Evolutionary conservation across 352 stramenopile species (phyloP).

Genomic region (Globisporangium splendens): DNA sequence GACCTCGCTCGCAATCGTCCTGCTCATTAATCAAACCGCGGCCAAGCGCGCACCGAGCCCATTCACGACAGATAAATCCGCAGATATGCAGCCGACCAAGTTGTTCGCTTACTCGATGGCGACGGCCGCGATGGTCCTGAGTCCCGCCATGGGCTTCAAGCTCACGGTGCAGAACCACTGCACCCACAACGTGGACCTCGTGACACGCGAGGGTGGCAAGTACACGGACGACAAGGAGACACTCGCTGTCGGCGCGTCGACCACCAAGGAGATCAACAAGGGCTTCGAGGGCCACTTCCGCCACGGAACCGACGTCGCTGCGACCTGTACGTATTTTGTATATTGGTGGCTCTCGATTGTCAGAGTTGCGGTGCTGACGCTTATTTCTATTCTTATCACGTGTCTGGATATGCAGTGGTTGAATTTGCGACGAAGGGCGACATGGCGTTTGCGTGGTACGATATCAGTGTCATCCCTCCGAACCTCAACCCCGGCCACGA

Average conservation of each 20-base stretch:
- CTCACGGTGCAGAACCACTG: slow-evolving; percentile 68
- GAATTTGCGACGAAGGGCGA: slow-evolving; percentile 65
- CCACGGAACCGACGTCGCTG: slow-evolving; percentile 49
- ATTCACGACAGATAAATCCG: background rate
- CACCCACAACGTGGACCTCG: slow-evolving; percentile 46
- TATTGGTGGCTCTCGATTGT: background rate
- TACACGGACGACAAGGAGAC: slow-evolving; percentile 42
- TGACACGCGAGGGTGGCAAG: slow-evolving; percentile 44
- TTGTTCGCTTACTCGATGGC: no score
- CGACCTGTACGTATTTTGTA: slow-evolving; percentile 27
- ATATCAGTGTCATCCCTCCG: slow-evolving; percentile 72
- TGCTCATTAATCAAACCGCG: slow-evolving; percentile 13
- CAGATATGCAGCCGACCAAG: background rate
- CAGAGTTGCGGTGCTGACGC: background rate
- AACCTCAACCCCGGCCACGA: slow-evolving; percentile 39
- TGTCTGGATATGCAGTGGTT: slow-evolving; percentile 25
- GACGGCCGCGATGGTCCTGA: slow-evolving; percentile 17
- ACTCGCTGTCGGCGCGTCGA: slow-evolving; percentile 35
- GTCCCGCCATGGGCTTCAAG: slow-evolving; percentile 29
- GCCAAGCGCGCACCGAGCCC: background rate
- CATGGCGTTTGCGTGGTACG: slow-evolving; percentile 54
- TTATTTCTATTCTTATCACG: background rate
- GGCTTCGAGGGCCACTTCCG: slow-evolving; percentile 69
- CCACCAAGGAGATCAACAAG: slow-evolving; percentile 41
- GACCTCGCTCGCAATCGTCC: no score